Evolutionary conservation across 1,139 yeast genomes (phyloP), one percentile per base, ranked within the genome.

Genomic region (Chernovozyma sophiae-reginae): DNA sequence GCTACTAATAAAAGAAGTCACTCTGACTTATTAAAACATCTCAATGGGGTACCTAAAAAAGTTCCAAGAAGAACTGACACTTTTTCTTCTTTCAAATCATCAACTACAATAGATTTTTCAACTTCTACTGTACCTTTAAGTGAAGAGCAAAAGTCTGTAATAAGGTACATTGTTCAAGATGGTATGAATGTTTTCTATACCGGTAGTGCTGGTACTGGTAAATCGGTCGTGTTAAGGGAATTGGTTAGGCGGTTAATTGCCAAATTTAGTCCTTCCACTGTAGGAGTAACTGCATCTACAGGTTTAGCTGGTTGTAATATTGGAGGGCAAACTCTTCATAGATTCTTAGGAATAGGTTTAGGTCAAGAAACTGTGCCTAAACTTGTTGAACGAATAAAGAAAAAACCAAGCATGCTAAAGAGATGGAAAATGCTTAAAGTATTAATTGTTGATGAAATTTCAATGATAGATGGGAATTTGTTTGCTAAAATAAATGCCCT

Each of bases 261-360:
- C 38, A 54, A 47, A 17, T 56, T 61, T 46, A 77, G 77, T 2
- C 51, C 58, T 2, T 66, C 65, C 10, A 60, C 67, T 1, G 83
- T 89, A 3, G 96, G 92, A 0, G 79, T 89, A 2, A 84, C 95
- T 1, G 97, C 97, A 0, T 85, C 96, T 0, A 87, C 96, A 0
- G 97, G 97, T 1, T 62, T 89, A 47, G 97, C 97, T 0, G 96
- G 96, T 0, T 77, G 86, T 31, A 86, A 84, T 50, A 81, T 89
- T 48, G 92, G 89, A 1, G 97, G 97, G 14, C 74, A 72, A 26
- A 89, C 97, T 0, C 62, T 89, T 26, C 92, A 86, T 54, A 70
- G 83, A 45, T 86, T 81, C 63, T 72, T 90, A 1, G 87, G 92
- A 1, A 72, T 87, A 37, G 96, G 96, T 0, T 56, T 86, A 15